Evolutionary conservation across 257 asterid genomes (phyloP), one percentile per base, ranked within the genome.

Genomic region (Nicotiana otophora): DNA sequence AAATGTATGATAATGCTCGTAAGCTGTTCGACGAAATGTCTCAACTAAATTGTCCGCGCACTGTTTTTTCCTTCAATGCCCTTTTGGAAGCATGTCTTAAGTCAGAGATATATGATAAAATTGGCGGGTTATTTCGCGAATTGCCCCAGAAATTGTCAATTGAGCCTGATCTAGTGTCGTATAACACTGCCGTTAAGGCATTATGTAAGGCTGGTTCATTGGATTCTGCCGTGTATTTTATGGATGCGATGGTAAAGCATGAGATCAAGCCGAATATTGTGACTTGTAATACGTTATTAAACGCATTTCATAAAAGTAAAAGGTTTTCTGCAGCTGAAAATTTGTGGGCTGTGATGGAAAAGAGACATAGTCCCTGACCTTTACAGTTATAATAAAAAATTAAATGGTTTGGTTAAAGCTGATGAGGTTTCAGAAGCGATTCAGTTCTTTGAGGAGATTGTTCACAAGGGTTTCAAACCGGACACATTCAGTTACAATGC

Each of bases 11-110:
- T 6, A 88, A 82, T 16, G 93, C 94, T 10, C 83, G 79, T 75
- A 83, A 89, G 19, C 51, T 92, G 89, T 92, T 92, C 85, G 93
- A 89, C 30, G 91, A 90, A 89, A 83, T 92, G 89, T 94, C 94
- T 26, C 77, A 85, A 31, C 72, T 90, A 66, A 86, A 83, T 1
- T 92, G 94, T 82, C 86, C 86, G 3, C 87, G 88, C 8, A 89
- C 91, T 5, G 86, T 85, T 23, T 11, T 84, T 67, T 90, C 93
- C 62, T 90, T 90, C 83, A 89, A 92, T 19, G 90, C 87, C 64
- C 92, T 90, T 23, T 20, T 92, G 77, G 65, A 83, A 7, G 92
- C 96, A 64, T 87, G 85, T 82, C 57, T 88, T 10, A 58, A 85
- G 7, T 85, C 91, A 8, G 54, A 74, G 28, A 68, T 36, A 53